These are phyloP conservation scores for Plantago elongata DNA, from an alignment of 257 asterid genomes.

Conservation along the genomic window DNA sequence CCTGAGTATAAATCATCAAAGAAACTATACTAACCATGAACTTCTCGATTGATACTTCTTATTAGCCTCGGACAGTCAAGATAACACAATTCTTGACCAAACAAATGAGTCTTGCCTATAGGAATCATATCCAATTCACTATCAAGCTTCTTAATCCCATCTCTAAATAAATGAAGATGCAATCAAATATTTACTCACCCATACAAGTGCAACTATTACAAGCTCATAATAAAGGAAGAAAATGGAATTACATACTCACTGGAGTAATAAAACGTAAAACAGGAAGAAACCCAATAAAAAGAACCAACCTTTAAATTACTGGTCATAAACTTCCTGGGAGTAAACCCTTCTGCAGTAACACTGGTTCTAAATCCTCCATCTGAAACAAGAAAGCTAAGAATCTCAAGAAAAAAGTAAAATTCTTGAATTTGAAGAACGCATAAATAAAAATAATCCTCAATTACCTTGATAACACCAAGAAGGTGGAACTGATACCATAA, in stretches of 20 bases:
- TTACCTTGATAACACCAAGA: conserved; percentile 49
- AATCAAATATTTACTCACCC: neutral
- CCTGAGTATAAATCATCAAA: too few relatives aligned
- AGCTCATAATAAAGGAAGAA: neutral
- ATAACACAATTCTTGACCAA: neutral
- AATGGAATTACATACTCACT: conserved; percentile 1
- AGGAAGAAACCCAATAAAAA: neutral
- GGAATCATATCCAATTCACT: neutral
- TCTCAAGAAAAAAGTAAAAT: neutral
- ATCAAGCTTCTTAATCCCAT: too few relatives aligned
- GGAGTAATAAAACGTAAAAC: neutral
- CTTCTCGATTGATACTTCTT: neutral
- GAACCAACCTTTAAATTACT: conserved; percentile 26
- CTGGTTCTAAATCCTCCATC: conserved; percentile 36
- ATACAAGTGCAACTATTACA: neutral
- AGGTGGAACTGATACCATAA: conserved; percentile 39
- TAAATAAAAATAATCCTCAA: neutral
- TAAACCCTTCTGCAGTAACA: conserved; percentile 27
- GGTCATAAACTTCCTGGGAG: conserved; percentile 16
- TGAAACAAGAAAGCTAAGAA: conserved; percentile 17
- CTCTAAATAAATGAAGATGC: too few relatives aligned
- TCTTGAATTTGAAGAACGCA: neutral
- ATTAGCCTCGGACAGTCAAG: neutral
- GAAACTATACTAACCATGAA: too few relatives aligned
- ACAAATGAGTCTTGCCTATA: neutral